Conservation (phyloP, 139 green algal species). For the Limnomonas spitsbergensis region DNA sequence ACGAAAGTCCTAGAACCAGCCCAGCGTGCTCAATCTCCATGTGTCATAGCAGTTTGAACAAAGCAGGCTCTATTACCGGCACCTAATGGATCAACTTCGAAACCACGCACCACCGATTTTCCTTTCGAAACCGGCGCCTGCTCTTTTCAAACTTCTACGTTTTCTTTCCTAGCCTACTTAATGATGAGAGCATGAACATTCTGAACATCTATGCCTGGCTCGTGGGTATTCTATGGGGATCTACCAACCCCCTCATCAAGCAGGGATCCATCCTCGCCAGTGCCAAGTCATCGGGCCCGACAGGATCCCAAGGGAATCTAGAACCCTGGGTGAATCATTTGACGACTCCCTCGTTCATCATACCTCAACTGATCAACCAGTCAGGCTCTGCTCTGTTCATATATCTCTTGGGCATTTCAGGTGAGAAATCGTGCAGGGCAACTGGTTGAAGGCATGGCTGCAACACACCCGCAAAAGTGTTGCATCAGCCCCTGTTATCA, state of each 20-base stretch:
- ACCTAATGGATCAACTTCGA: neutral
- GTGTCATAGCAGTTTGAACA: neutral
- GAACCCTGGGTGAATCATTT: neutral
- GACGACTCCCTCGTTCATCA: neutral
- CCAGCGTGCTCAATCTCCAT: neutral
- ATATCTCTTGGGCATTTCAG: conserved; percentile 33
- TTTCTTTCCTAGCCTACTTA: too few relatives aligned
- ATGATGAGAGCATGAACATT: too few relatives aligned
- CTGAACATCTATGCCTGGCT: conserved; percentile 21
- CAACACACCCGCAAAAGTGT: too few relatives aligned
- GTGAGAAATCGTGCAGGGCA: neutral
- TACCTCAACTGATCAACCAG: conserved; percentile 45
- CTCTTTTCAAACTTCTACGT: too few relatives aligned
- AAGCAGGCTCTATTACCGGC: neutral
- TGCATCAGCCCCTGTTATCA: too few relatives aligned
- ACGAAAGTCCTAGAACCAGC: too few relatives aligned
- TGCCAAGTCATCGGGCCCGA: neutral
- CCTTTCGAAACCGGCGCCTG: neutral
- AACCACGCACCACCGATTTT: neutral
- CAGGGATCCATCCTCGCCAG: conserved; percentile 26
- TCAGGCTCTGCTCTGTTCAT: conserved; percentile 54
- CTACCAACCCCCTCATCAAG: conserved; percentile 68
- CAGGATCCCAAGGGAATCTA: neutral
- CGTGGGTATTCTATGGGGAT: conserved; percentile 55
- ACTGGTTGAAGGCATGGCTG: too few relatives aligned